Conservation (phyloP, 768 basidiomycete species). For the Leucocoprinus sp. region DNA sequence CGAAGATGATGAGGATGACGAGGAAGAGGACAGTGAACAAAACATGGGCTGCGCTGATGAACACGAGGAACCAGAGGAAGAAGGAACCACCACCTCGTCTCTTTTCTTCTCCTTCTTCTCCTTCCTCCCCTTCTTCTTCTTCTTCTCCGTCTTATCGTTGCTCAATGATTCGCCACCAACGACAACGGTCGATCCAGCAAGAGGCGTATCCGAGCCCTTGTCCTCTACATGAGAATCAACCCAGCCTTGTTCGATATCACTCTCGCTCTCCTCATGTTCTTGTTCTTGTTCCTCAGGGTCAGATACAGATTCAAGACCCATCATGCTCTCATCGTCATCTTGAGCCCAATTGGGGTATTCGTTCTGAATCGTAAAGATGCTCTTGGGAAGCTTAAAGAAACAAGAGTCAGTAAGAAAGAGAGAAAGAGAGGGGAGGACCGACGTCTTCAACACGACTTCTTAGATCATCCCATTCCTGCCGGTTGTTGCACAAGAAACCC, state of each 20-base stretch:
- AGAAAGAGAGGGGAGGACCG: conserved; percentile 18
- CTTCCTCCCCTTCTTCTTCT: conserved; percentile 11
- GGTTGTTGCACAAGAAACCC: conserved; percentile 81
- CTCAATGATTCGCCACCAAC: conserved; percentile 15
- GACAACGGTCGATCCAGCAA: conserved; percentile 4
- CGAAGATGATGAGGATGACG: conserved; percentile 10
- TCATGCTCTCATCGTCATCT: conserved; percentile 48
- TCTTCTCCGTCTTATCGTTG: conserved; percentile 18
- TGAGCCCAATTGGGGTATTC: conserved; percentile 77
- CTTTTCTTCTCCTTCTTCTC: conserved; percentile 26
- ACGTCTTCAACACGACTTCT: conserved; percentile 66
- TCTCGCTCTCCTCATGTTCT: conserved; percentile 35
- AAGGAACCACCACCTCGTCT: conserved; percentile 23
- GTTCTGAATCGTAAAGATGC: conserved; percentile 82
- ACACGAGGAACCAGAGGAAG: conserved; percentile 37
- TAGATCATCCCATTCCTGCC: conserved; percentile 82
- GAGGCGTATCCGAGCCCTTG: background rate
- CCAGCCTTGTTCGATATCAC: conserved; percentile 57
- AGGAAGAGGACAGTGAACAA: conserved; percentile 2
- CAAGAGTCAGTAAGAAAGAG: conserved; percentile 9
- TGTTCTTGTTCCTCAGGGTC: conserved; percentile 65
- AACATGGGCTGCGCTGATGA: too few species aligned
- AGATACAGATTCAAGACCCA: conserved; percentile 78
- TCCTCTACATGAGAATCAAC: too few species aligned
- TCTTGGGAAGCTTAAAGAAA: conserved; percentile 41